These are phyloP conservation scores for Aspergillus aculeatinus DNA, from an alignment of 2,329 filamentous ascomycete genomes.

Conservation along the genomic window DNA sequence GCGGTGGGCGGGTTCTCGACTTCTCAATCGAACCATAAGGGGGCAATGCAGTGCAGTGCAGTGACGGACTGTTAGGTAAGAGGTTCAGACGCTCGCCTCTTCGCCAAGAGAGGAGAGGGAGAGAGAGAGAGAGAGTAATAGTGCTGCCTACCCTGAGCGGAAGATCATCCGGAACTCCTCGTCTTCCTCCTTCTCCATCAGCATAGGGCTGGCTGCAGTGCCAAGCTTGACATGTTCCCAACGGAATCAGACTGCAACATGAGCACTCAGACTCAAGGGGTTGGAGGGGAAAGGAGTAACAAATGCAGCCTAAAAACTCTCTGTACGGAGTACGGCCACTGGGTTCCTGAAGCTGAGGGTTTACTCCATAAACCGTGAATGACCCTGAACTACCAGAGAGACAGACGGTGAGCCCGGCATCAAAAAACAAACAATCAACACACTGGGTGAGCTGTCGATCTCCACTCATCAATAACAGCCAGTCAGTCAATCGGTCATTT, in stretches of 20 bases:
- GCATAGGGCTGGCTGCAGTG: constrained; percentile 6
- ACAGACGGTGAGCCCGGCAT: no score
- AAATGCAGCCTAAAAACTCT: no score
- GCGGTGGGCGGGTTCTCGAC: not conserved
- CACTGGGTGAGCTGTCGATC: not conserved
- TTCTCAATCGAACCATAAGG: not conserved
- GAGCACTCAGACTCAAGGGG: no score
- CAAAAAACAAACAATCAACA: no score
- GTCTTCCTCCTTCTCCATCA: not conserved
- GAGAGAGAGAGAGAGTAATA: not conserved
- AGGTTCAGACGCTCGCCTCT: not conserved
- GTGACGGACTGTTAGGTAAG: not conserved
- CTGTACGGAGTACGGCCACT: no score
- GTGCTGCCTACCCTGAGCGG: constrained; percentile 3
- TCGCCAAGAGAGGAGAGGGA: not conserved
- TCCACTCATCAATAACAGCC: not conserved
- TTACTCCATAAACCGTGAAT: no score
- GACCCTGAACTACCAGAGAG: no score
- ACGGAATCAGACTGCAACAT: not conserved
- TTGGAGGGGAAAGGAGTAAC: no score
- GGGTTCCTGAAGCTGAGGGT: no score
- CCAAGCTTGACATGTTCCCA: not conserved
- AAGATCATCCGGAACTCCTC: not conserved
- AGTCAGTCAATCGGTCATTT: not conserved
- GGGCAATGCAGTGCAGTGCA: not conserved